Evolutionary conservation across 169 alveolate species (phyloP), one percentile per base, ranked within the genome.

Genomic region (Cryptosporidium parvum): DNA sequence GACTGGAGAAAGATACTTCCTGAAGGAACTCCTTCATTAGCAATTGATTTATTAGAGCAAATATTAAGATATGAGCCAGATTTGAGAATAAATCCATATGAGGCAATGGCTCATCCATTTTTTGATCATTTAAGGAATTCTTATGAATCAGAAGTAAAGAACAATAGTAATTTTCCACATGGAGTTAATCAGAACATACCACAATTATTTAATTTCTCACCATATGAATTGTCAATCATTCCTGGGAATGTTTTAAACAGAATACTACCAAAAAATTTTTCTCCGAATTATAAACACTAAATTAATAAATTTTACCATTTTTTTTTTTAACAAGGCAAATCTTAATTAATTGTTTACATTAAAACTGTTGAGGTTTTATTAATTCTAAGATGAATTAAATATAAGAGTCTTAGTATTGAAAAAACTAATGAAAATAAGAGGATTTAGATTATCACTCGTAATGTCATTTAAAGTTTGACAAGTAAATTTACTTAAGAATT

Each of bases 61-160:
- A 91, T 96, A 44, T 92, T 96, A 72, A 75, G 93, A 61, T 96
- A 96, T 65, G 97, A 96, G 67, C 98, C 98, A 12, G 85, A 93
- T 70, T 86, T 93, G 61, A 91, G 98, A 52, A 85, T 96, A 12
- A 92, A 69, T 48, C 96, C 98, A 18, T 84, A 94, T 65, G 98
- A 94, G 59, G 97, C 97, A 35, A 91, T 98, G 86, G 94, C 97
- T 3, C 99, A 98, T 91, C 97, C 97, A 70, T 97, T 95, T 91
- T 98, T 97, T 86, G 99, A 97, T 72, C 99, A 97, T 58, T 91
- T 96, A 56, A 93, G 99, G 56, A 94, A 96, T 62, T 80, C 80
- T 16, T 80, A 62, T 65, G 69, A 53, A 12, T 7, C 7, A 21
- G 65, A 80, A 6, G 51, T 29, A 21, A 59, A 56, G 0, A 70